Conservation (phyloP, 805 yeast species). For the Isabelozyma pseudorhagii region DNA sequence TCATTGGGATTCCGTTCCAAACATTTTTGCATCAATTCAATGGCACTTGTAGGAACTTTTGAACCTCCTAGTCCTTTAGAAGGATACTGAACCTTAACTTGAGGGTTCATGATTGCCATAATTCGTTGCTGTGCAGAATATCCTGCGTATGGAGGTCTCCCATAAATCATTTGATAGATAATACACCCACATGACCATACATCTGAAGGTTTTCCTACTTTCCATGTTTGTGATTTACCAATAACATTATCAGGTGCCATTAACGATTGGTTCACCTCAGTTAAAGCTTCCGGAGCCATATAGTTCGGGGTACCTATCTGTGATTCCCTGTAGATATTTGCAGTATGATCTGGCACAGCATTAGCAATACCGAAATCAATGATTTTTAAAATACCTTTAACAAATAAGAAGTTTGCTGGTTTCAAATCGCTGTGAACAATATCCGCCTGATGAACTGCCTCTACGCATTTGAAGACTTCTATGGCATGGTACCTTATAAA, state of each 20-base stretch:
- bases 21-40: conserved; percentile 72
- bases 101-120: conserved; percentile 83
- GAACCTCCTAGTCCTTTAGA: conserved; percentile 57
- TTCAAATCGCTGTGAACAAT: conserved; percentile 81
- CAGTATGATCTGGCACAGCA: conserved; percentile 88
- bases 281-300: conserved; percentile 95
- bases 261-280: conserved; percentile 47
- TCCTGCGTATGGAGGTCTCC: conserved; percentile 83
- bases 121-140: conserved; percentile 75
- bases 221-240: conserved; percentile 43
- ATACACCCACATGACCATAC: conserved; percentile 99
- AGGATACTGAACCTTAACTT: conserved; percentile 67
- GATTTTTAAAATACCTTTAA: conserved; percentile 77
- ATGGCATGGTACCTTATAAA: conserved; percentile 77
- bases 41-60: conserved; percentile 63
- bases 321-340: conserved; percentile 82
- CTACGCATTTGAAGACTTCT: conserved; percentile 78
- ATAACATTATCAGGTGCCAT: conserved; percentile 5
- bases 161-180: conserved; percentile 91
- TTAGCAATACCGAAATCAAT: conserved; percentile 97
- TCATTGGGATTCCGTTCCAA: conserved; percentile 65
- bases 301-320: conserved; percentile 96
- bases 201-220: conserved; percentile 92
- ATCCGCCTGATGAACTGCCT: conserved; percentile 83
- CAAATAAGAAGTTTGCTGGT: conserved; percentile 72